Conservation (phyloP, 371 early-diverging fungal genomes). For the Smittium mucronatum region DNA sequence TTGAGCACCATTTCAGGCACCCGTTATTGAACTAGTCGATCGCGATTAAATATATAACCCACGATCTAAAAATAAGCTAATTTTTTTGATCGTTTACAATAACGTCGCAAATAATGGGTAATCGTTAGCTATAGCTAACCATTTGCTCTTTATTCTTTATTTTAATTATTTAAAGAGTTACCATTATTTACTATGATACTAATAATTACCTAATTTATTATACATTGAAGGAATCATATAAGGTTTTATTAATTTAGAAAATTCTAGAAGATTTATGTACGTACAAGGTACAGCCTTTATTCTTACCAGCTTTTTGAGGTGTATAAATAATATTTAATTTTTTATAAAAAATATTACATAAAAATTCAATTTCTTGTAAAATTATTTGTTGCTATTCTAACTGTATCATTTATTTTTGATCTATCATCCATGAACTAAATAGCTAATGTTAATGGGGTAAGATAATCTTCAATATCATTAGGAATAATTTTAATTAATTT, state of each 20-base stretch:
- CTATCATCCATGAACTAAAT: slow-evolving; percentile 18
- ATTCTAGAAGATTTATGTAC: slow-evolving; percentile 21
- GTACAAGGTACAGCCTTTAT: slow-evolving; percentile 13
- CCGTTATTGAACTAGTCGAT: slow-evolving; percentile 25
- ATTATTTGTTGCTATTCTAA: slow-evolving; percentile 18
- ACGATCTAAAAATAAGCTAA: slow-evolving; percentile 24
- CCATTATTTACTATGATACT: slow-evolving; percentile 11
- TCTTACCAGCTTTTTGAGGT: slow-evolving; percentile 10
- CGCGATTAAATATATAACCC: slow-evolving; percentile 21
- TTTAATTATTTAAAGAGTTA: slow-evolving; percentile 15
- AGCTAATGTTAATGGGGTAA: slow-evolving; percentile 14
- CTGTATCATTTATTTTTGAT: slow-evolving; percentile 14
- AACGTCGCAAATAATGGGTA: slow-evolving; percentile 16
- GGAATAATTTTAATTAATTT: slow-evolving; percentile 20
- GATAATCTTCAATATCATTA: slow-evolving; percentile 15
- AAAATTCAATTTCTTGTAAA: slow-evolving; percentile 18
- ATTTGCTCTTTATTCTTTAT: slow-evolving; percentile 17
- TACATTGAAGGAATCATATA: slow-evolving; percentile 16
- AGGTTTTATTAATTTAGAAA: slow-evolving; percentile 21
- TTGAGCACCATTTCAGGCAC: slow-evolving; percentile 24
- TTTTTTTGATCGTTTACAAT: slow-evolving; percentile 21
- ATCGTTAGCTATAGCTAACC: slow-evolving; percentile 15
- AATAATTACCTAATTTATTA: slow-evolving; percentile 19
- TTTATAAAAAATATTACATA: slow-evolving; percentile 17
- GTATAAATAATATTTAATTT: slow-evolving; percentile 19